Percentiles rank a stretch among this genome's conserved stretches.
Conservation (phyloP, 495 filamentous ascomycete species). For the Corynascus novoguineensis region DNA sequence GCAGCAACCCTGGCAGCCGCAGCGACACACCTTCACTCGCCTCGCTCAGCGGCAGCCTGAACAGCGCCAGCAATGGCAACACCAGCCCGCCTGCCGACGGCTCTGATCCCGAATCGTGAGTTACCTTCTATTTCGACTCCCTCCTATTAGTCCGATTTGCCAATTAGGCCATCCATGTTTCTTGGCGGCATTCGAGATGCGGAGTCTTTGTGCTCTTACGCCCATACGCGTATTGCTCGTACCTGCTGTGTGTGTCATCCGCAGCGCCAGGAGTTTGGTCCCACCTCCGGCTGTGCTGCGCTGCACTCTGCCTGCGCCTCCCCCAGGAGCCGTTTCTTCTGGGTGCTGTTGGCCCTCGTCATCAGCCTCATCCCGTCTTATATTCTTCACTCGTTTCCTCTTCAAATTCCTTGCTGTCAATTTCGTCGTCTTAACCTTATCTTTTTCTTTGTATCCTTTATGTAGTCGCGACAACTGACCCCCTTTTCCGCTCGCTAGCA, state of each 20-base stretch:
- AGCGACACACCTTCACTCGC: constrained; percentile 18
- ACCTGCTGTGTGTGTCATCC: not conserved
- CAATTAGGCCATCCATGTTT: not conserved
- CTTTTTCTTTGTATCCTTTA: constrained; percentile 14
- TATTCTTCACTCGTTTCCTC: not conserved
- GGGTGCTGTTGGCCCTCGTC: constrained; percentile 20
- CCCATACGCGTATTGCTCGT: constrained; percentile 7
- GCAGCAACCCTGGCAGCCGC: constrained; percentile 18
- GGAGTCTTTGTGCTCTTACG: not conserved
- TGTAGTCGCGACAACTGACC: constrained; percentile 10
- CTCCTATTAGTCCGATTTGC: constrained; percentile 1
- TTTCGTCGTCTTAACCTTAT: not conserved
- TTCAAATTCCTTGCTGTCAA: constrained; percentile 2
- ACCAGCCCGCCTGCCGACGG: constrained; percentile 4
- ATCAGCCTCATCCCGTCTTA: constrained; percentile 11
- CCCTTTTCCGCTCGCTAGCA: constrained; percentile 20
- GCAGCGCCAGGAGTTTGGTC: constrained; percentile 2
- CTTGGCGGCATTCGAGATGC: not conserved
- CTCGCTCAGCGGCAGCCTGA: constrained; percentile 5
- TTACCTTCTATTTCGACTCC: too few species aligned
- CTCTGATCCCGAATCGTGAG: constrained; percentile 23
- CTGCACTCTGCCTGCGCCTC: constrained; percentile 19
- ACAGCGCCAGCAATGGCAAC: not conserved
- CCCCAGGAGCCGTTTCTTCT: constrained; percentile 17
- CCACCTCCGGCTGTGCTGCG: not conserved